Evolutionary conservation across 2,329 filamentous ascomycete genomes (phyloP), one percentile per base, ranked within the genome.

Genomic region (Exophiala lecanii-corni): DNA sequence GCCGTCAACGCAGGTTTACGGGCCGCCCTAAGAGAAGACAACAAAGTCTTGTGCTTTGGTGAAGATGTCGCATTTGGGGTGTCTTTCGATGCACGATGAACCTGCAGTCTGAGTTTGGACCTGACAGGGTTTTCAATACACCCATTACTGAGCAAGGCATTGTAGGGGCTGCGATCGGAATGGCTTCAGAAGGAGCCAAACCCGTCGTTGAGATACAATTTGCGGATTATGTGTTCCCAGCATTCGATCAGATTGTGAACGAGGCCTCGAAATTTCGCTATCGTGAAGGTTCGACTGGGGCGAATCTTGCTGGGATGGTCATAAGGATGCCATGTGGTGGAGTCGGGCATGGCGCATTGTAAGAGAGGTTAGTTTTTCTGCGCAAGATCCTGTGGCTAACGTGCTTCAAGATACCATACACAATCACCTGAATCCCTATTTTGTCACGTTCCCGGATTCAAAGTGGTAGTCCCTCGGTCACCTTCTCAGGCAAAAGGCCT

Each of bases 21-120:
- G 13, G 86, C 83, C 43, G 87, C 91, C 13, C 75, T 98, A 17
- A 78, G 82, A 9, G 78, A 82, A 26, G 89, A 95, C 57, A 86
- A 94, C 51, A 81, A 83, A n/a, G 88, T 94, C 13, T 71, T 96
- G 44, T 75, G 97, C 9, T 97, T 98, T 58, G 92, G 92, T 31
- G 92, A 98, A 65, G 92, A 98, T 62, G 88, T 98, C 5, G 87
- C 91, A 12, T 98, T 98, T 57, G 92, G 91, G 91, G 91, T 41
- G 91, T 97, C 12, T 97, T 97, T 60, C 79, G 91, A 42, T 96
- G 89, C 67, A 89, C 87, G 23, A 89, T 91, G 81, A 86, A 89
- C 57, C 75, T 97, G 9, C 82, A 88, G 28, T 84, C 88, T 48
- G 87, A 87, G 42, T 94, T 91, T 63, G 92, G 91, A 7, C 76